Percentiles rank a stretch among this genome's conserved stretches.
These are phyloP conservation scores for Talaromyces verruculosus DNA, from an alignment of 2,329 filamentous ascomycete genomes.

Conservation along the genomic window DNA sequence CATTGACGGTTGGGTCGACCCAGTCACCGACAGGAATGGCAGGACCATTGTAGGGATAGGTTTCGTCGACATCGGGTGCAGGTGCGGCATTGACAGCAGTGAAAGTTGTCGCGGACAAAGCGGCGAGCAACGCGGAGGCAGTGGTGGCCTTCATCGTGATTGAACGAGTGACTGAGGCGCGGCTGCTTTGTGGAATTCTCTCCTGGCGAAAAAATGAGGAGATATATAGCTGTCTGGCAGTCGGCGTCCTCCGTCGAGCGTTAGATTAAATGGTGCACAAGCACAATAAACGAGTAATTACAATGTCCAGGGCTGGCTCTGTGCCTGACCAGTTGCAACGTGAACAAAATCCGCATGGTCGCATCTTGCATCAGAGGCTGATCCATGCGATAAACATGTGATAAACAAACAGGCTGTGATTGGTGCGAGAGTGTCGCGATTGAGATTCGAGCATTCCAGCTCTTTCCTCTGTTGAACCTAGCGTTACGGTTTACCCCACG, in stretches of 20 bases:
- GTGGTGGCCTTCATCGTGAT: conserved; percentile 15
- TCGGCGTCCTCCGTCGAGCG: not conserved
- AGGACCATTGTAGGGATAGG: conserved; percentile 52
- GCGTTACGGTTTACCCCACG: not conserved
- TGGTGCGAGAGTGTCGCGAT: not conserved
- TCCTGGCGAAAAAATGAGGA: not conserved
- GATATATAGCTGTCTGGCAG: not conserved
- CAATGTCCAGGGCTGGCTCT: not conserved
- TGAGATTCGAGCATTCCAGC: not conserved
- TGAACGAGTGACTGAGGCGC: not conserved
- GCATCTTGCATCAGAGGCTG: conserved; percentile 5
- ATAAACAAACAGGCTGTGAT: not conserved
- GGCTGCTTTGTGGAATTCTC: not conserved
- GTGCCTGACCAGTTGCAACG: conserved; percentile 5
- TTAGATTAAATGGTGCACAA: not conserved
- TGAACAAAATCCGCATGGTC: not conserved
- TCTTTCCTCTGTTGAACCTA: not conserved
- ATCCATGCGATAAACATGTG: conserved; percentile 5
- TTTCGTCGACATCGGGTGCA: conserved; percentile 31
- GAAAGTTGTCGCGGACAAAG: conserved; percentile 25
- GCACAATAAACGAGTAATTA: not conserved
- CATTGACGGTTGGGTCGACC: conserved; percentile 52
- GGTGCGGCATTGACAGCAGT: conserved; percentile 36
- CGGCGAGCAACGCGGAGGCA: conserved; percentile 24
- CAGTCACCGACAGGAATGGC: conserved; percentile 53